These are phyloP conservation scores for Sugiyamaella lignohabitans DNA, from an alignment of 805 yeast genomes.

Conservation along the genomic window DNA sequence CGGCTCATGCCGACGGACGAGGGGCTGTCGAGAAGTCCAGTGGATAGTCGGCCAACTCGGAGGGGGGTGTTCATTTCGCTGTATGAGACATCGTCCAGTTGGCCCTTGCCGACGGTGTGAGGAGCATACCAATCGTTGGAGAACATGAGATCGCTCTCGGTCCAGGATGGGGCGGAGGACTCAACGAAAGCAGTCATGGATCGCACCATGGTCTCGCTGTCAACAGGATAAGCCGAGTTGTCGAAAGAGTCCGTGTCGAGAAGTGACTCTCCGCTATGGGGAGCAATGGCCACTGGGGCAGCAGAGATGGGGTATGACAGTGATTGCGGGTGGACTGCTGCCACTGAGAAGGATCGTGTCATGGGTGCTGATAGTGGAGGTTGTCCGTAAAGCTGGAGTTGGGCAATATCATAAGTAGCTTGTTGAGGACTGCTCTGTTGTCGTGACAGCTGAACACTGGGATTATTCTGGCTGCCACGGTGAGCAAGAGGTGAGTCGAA, in stretches of 20 bases:
- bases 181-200: slow-evolving; percentile 23
- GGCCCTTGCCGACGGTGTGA: background rate
- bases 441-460: background rate
- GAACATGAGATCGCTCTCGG: background rate
- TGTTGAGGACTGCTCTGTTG: background rate
- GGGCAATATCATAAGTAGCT: background rate
- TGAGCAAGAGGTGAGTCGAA: slow-evolving; percentile 11
- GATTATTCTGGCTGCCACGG: background rate
- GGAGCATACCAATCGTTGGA: slow-evolving; percentile 13
- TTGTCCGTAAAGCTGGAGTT: background rate
- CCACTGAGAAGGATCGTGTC: slow-evolving; percentile 21
- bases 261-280: slow-evolving; percentile 3
- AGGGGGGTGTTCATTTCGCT: background rate
- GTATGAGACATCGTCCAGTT: background rate
- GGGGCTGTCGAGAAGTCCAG: background rate
- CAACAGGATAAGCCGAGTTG: slow-evolving; percentile 6
- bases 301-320: background rate
- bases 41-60: background rate
- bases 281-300: background rate
- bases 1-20: background rate
- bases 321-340: slow-evolving; percentile 8
- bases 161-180: slow-evolving; percentile 10
- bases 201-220: slow-evolving; percentile 20
- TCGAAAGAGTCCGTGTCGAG: slow-evolving; percentile 12
- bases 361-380: slow-evolving; percentile 9